Base-by-base conservation (phyloP, 1,139 yeast genomes). In the Candida anutae region DNA sequence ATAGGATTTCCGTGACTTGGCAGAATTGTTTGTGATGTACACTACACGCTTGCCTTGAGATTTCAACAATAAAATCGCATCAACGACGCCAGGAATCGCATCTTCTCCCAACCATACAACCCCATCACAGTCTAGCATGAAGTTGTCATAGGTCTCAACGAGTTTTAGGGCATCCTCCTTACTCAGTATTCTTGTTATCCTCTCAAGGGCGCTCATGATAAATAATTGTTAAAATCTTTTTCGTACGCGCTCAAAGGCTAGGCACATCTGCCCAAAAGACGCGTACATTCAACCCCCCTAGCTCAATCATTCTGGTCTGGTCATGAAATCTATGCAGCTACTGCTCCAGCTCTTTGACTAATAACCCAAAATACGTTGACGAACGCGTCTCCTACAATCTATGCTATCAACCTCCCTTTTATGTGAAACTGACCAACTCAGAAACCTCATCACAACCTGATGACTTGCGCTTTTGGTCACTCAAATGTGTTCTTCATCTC, bases 111-210 rank as follows among this genome's bases (percentile, higher is more conserved):
- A 62, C 97, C 97, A 88, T 29, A 88, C 62, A 6, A 88, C 97
- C 0, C 88, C 97, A 50, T 88, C 97, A 55, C 97, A 88, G 48
- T 88, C 97, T 49, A 88, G 88, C 34, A 88, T 59, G 44, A 87
- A 87, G 34, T 82, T 81, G 47, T 85, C 95, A 50, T 77, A 81
- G 26, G 64, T 53, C 35, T 64, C 68, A 10, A 88, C 8, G 10
- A 17, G 10, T 17, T 17, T 8, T 17, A 17, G 10, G 10, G 19
- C 19, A 8, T 17, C 19, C 19, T 17, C 9, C 19, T 17, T 9
- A 14, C 11, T 22, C 14, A 16, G 10, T 12, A 13, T 9, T 15
- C 15, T 17, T 10, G 10, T 17, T 8, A 17, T 17, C 20, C 20
- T 17, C 20, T 17, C 20, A 17, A 10, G 10, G 20, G 9, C 8